Evolutionary conservation across 805 yeast species (phyloP).

Genomic region (Wickerhamiella cacticola): DNA sequence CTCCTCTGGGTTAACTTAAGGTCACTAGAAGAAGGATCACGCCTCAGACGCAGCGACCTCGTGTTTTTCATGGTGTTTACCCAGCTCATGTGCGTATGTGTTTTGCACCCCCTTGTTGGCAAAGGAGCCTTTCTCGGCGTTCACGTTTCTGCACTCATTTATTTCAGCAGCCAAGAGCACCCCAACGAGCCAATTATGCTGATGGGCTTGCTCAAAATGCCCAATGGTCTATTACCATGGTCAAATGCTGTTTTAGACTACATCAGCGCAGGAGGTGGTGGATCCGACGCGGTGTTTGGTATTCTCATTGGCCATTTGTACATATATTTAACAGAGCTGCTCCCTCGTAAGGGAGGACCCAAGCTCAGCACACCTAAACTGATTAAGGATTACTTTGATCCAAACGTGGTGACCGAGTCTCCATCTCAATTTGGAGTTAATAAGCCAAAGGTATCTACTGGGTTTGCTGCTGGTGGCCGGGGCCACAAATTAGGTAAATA

Average conservation of each 20-base stretch:
- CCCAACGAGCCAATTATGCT: background rate
- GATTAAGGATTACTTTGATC: background rate
- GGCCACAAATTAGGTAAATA: background rate
- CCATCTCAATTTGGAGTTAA: no score
- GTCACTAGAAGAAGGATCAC: background rate
- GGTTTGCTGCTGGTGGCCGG: background rate
- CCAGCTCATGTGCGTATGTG: background rate
- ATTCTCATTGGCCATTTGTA: constrained; percentile 5
- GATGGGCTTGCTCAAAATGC: background rate
- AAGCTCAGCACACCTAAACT: constrained; percentile 1
- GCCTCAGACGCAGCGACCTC: background rate
- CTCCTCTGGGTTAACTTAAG: background rate
- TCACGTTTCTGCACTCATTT: background rate
- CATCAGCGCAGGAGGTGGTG: background rate
- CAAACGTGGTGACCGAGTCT: no score
- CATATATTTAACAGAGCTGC: constrained; percentile 6
- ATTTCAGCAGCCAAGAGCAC: background rate
- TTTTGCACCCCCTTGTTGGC: constrained; percentile 1
- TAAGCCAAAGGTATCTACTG: background rate
- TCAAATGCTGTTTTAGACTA: background rate
- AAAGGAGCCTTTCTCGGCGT: background rate
- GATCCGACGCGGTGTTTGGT: background rate
- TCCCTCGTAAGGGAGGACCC: constrained; percentile 6
- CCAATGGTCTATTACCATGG: constrained; percentile 5
- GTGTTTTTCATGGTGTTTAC: constrained; percentile 4